Conservation (phyloP, 2,329 filamentous ascomycete species). For the Trichoderma koningiopsis region DNA sequence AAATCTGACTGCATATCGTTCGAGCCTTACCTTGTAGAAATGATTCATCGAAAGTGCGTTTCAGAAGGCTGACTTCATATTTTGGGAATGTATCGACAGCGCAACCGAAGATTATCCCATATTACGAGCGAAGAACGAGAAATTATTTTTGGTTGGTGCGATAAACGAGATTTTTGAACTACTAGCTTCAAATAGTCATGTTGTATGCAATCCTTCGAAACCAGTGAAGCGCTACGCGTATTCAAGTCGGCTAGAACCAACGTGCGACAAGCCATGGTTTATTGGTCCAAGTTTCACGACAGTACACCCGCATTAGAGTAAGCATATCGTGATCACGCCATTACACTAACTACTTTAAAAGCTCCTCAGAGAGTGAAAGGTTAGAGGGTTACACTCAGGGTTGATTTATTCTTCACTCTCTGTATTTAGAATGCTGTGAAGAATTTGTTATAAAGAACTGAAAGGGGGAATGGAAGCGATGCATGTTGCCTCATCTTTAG, state of each 20-base stretch:
- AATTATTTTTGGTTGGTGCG: neutral
- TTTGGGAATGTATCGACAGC: no score
- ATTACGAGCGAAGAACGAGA: neutral
- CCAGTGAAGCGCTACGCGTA: neutral
- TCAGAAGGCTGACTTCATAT: no score
- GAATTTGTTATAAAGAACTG: no score
- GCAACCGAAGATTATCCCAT: neutral
- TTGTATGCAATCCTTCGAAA: neutral
- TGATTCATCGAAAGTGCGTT: no score
- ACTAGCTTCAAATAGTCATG: neutral
- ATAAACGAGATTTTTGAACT: neutral
- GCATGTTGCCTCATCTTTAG: neutral
- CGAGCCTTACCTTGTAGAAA: no score
- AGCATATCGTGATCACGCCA: neutral
- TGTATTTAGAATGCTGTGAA: no score
- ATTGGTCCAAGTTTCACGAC: neutral
- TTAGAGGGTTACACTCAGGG: no score
- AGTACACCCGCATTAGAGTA: neutral
- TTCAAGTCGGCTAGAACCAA: neutral
- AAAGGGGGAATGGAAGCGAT: neutral
- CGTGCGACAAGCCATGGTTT: neutral
- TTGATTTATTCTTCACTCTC: no score
- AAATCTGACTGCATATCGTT: no score
- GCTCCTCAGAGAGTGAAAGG: neutral
- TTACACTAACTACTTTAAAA: neutral